Conservation (phyloP, 495 filamentous ascomycete species). For the Penicillium soppii region DNA sequence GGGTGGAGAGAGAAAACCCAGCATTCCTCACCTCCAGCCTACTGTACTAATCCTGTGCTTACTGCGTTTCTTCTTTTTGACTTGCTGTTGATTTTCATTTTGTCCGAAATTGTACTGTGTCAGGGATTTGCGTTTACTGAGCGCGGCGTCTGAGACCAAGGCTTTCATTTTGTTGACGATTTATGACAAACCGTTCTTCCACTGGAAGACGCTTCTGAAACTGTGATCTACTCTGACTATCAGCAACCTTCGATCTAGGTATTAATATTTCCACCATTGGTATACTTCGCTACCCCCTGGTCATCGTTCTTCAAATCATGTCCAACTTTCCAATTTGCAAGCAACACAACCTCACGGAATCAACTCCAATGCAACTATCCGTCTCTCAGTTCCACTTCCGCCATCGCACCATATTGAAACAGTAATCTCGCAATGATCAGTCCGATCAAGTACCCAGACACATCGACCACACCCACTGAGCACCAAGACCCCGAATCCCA, state of each 20-base stretch:
- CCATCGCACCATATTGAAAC: too few species aligned
- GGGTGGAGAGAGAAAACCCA: background rate
- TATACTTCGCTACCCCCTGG: background rate
- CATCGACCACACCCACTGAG: too few species aligned
- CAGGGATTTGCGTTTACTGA: background rate
- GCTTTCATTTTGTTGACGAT: background rate
- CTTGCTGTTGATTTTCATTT: background rate
- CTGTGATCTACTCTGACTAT: conserved; percentile 5
- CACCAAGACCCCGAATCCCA: too few species aligned
- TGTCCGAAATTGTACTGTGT: background rate
- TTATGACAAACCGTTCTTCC: background rate
- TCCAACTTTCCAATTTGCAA: background rate
- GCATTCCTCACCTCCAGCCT: background rate
- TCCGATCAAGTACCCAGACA: too few species aligned
- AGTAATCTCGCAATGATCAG: too few species aligned
- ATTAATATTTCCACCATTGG: background rate
- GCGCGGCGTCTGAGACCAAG: background rate
- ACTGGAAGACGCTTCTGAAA: background rate
- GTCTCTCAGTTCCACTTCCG: too few species aligned
- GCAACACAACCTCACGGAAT: background rate
- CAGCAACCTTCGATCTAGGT: background rate
- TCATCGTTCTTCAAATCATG: too few species aligned
- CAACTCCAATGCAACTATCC: background rate
- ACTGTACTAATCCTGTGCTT: background rate
- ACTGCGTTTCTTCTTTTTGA: background rate